Evolutionary conservation across 179 eudicot species (phyloP).

Genomic region (Carnegiea gigantea): DNA sequence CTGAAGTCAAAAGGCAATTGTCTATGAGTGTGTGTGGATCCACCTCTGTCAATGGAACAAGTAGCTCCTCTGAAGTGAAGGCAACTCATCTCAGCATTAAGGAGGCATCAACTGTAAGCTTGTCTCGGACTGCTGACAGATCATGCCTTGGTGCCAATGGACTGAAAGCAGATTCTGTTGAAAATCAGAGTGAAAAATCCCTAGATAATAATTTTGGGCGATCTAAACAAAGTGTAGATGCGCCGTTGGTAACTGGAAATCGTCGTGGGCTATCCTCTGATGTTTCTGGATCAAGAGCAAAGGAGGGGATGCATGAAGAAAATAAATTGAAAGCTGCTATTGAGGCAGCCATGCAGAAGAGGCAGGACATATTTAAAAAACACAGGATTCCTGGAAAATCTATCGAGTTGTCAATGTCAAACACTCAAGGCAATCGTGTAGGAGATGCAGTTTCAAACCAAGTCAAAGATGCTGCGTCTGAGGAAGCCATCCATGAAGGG

Average conservation of each 20-base stretch:
- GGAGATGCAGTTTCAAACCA: conserved; percentile 34
- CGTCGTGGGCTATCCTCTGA: conserved; percentile 37
- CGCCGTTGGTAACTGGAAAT: conserved; percentile 32
- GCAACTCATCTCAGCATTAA: conserved; percentile 28
- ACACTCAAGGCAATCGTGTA: conserved; percentile 36
- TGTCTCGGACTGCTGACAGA: conserved; percentile 41
- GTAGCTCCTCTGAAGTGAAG: conserved; percentile 40
- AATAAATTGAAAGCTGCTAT: conserved; percentile 75
- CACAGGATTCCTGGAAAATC: conserved; percentile 49
- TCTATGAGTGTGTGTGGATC: conserved; percentile 34
- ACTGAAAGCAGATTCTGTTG: conserved; percentile 30
- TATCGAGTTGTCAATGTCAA: conserved; percentile 44
- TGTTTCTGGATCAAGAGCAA: conserved; percentile 42
- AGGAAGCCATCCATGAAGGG: conserved; percentile 39
- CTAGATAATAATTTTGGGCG: conserved; percentile 37
- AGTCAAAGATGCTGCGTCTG: conserved; percentile 28
- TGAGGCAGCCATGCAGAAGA: conserved; percentile 83
- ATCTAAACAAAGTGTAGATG: conserved; percentile 36
- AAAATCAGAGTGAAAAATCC: conserved; percentile 45
- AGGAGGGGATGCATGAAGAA: conserved; percentile 47
- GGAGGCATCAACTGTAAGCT: conserved; percentile 32
- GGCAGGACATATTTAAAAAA: conserved; percentile 59
- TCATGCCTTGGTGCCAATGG: conserved; percentile 34
- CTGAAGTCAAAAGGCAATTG: conserved; percentile 54
- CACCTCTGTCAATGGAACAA: conserved; percentile 36